Conservation (phyloP, 2,329 filamentous ascomycete species). For the Pseudogymnoascus sp. region DNA sequence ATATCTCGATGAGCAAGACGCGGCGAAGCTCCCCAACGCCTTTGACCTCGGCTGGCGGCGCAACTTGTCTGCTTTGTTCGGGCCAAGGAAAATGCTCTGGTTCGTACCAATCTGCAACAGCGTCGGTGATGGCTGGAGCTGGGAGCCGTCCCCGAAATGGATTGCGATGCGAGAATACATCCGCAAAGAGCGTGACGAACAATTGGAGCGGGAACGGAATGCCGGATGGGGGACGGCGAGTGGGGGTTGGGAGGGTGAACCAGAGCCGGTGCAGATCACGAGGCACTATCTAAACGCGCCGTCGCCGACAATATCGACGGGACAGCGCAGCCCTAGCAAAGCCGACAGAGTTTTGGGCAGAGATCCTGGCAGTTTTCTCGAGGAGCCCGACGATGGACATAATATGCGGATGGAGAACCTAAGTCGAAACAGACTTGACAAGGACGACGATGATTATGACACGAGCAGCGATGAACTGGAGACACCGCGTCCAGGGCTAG, state of each 20-base stretch:
- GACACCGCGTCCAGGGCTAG: not conserved
- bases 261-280: constrained; percentile 10
- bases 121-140: constrained; percentile 85
- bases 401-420: constrained; percentile 22
- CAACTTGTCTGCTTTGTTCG: constrained; percentile 78
- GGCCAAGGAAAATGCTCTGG: constrained; percentile 66
- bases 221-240: constrained; percentile 54
- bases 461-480: constrained; percentile 25
- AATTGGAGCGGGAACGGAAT: constrained; percentile 53
- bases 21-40: constrained; percentile 78
- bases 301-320: not conserved
- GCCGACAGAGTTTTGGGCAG: constrained; percentile 29
- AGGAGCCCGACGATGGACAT: constrained; percentile 14
- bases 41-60: constrained; percentile 81
- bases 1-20: constrained; percentile 87
- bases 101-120: constrained; percentile 73
- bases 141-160: constrained; percentile 81
- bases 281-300: constrained; percentile 12
- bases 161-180: constrained; percentile 59
- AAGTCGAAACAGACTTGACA: constrained; percentile 13
- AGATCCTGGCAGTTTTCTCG: constrained; percentile 19
- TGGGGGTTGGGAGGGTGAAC: not conserved
- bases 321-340: constrained; percentile 16
- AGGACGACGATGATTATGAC: constrained; percentile 23
- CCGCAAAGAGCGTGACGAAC: constrained; percentile 46